phyloP scores from a whole-genome alignment of 768 basidiomycete species.

The Cyathus striatus region DNA sequence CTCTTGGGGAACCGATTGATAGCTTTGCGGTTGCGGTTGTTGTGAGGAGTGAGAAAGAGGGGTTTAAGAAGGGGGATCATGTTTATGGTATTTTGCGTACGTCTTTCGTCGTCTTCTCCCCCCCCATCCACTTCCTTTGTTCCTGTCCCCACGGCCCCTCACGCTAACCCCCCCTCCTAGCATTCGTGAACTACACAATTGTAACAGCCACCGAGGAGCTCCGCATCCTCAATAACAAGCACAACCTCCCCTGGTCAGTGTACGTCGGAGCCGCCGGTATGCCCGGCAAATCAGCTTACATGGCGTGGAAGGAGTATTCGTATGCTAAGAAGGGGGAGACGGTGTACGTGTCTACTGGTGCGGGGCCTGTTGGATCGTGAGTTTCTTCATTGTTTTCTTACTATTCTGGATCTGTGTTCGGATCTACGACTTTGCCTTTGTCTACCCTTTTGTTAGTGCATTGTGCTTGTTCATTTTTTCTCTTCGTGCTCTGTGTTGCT shows the following conservation, averaged over 20 bases:
- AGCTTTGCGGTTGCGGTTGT: constrained; percentile 39
- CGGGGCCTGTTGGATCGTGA: constrained; percentile 61
- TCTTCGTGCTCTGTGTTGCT: too few species aligned
- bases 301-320: constrained; percentile 35
- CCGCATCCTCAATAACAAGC: constrained; percentile 30
- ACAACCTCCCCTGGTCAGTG: constrained; percentile 41
- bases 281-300: constrained; percentile 41
- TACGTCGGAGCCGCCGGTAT: constrained; percentile 51
- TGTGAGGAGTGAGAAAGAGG: constrained; percentile 31
- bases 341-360: constrained; percentile 35
- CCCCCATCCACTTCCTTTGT: too few species aligned
- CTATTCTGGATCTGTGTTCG: too few species aligned
- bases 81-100: constrained; percentile 28
- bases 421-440: too few species aligned
- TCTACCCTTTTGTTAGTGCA: too few species aligned
- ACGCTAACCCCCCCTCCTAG: too few species aligned
- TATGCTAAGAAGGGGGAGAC: constrained; percentile 34
- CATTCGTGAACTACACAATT: too few species aligned
- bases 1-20: constrained; percentile 26
- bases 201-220: constrained; percentile 13
- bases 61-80: constrained; percentile 32
- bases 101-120: constrained; percentile 4
- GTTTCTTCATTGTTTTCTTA: too few species aligned
- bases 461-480: too few species aligned
- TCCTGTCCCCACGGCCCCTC: background rate